Evolutionary conservation across 306 rosid genomes (phyloP).

Genomic region (Purshia tridentata): DNA sequence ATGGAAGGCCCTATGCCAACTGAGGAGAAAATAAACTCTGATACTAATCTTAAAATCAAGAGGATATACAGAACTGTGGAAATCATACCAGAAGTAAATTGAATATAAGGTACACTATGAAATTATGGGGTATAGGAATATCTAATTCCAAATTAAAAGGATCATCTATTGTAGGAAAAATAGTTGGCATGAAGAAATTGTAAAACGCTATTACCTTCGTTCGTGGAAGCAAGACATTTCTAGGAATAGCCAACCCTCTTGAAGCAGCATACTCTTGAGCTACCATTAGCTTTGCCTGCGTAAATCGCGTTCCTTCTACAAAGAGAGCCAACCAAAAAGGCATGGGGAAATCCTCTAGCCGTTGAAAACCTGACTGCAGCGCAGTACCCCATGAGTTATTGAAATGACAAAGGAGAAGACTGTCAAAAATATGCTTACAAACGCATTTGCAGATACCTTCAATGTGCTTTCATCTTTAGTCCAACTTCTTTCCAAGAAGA

Average conservation of each 20-base stretch:
- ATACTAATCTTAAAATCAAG: background rate
- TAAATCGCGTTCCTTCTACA: constrained; percentile 92
- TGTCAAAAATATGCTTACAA: background rate
- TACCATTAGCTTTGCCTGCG: constrained; percentile 60
- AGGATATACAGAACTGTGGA: background rate
- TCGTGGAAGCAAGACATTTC: constrained; percentile 82
- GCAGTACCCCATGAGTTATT: constrained; percentile 20
- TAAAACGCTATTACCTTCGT: constrained; percentile 56
- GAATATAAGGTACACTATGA: too few relatives aligned
- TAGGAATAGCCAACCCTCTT: constrained; percentile 71
- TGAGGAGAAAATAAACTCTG: background rate
- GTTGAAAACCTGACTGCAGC: constrained; percentile 62
- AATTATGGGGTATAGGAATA: background rate
- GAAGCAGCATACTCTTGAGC: constrained; percentile 87
- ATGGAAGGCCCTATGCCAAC: too few relatives aligned
- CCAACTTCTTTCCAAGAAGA: constrained; percentile 86
- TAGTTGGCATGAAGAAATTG: background rate
- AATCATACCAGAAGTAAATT: too few relatives aligned
- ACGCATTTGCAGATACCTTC: constrained; percentile 43
- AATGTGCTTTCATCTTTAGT: constrained; percentile 58
- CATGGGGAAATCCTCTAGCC: constrained; percentile 53
- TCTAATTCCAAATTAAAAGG: background rate
- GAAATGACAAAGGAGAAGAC: background rate
- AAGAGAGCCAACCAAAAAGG: constrained; percentile 92
- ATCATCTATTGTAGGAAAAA: background rate